Base-by-base conservation (phyloP, 2,329 filamentous ascomycete genomes). In the Penicillium sclerotiorum region DNA sequence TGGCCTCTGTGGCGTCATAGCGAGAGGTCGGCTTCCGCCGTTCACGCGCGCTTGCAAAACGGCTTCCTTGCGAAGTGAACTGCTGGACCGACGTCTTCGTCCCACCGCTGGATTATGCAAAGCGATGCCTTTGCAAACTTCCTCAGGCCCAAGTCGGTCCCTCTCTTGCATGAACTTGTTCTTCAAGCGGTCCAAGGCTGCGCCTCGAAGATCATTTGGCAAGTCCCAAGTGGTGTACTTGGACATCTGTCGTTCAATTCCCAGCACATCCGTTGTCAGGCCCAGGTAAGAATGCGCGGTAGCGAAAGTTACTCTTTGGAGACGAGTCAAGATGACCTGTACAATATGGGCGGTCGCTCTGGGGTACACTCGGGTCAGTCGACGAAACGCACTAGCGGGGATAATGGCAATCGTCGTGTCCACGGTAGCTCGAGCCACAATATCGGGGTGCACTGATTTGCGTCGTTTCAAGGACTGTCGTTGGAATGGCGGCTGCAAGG, bases 371-470 rank as follows among this genome's bases (percentile, higher is more conserved):
- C 90, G 85, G 43, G 95, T 99, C 45, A 99, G 77, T 8, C 95
- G 86, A 45, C 91, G 85, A 63, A 99, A 99, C 3, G 94, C 95
- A 66, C 91, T 96, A 1, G 94, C 94, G 1, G 95, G 95, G 49
- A 99, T 99, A 56, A 99, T 95, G 5, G 94, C 94, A 71, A 99
- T 96, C 0, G 95, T 99, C 0, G 94, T 99, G 67, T 99, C 95
- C 20, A 95, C 88, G 13, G 91, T 95, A 5, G 94, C 94, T 57
- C 94, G 83, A n/a, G 93, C 94, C 57, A 99, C 90, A 55, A 99
- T 94, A 65, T 99, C 94, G 9, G 94, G 94, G 71, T 99, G 94
- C 0, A 90, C 91, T 12, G 94, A 97, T 57, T 86, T 87, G 17
- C 57, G 59, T 68, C 77, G 57, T 63, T 72, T 62, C 37, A 53